Base-by-base conservation (phyloP, 345 rosid genomes). In the Melaleuca alternifolia region DNA sequence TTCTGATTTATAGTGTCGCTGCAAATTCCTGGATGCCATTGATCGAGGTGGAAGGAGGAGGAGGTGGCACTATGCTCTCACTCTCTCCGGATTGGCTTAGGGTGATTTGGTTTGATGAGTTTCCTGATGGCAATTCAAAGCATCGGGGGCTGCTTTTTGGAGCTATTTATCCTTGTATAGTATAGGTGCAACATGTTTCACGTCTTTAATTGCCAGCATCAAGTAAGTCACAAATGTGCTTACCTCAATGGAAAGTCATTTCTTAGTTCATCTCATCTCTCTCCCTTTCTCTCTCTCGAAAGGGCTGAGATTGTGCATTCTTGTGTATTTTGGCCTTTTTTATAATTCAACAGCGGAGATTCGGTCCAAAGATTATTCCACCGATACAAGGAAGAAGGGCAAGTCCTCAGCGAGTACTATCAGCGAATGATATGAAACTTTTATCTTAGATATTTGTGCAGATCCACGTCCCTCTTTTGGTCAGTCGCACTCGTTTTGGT, bases 1-100 rank as follows among this genome's bases (percentile, higher is more conserved):
- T 23, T 33, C 92, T 26, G 50, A 89, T 85, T 83, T 92, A 83
- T 93, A 90, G 89, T 82, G 50, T 90, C 65, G 84, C 90, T 11
- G 23, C 90, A 11, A 28, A 87, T 84, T 83, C 89, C 84, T 92
- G 90, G 89, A 85, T 18, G 41, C 13, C 59, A 85, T 44, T 52
- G 83, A 48, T 52, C 9, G 51, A 59, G 21, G 37, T 23, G 16
- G 23, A 46, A 21, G 83, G 62, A 50, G 83, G 62, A 50, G 54
- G 56, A 41, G 54, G 26, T 48, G 81, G 53, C 54, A 54, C 61
- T 65, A 76, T 71, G 48, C 33, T 71, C 33, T 12, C 79, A 33
- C 46, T 30, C 77, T 10, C 46, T 71, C 79, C 12, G 44, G 5
- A 71, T 71, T 71, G 79, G 79, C 79, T 33, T 33, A 71, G 79